Evolutionary conservation across 306 rosid genomes (phyloP), one percentile per base, ranked within the genome.

Genomic region (Vicia sativa): DNA sequence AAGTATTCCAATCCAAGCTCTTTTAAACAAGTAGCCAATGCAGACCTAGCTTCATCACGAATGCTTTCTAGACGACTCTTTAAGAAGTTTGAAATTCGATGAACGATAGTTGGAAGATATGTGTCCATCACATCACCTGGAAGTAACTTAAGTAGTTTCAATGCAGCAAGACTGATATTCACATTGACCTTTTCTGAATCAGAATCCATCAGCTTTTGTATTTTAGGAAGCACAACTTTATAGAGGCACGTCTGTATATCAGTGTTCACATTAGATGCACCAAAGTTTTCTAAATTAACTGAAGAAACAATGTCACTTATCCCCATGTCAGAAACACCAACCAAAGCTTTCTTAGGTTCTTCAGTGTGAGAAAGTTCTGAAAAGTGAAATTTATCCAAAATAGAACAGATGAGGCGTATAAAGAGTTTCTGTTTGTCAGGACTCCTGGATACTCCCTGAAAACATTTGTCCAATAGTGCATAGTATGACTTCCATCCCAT

Each of bases 21-120:
- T 80, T 86, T 90, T 86, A 93, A 77, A 83, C 96, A 87, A 55
- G 91, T 75, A 67, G 87, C 92, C 91, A 93, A 62, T 7, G 93
- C 91, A 64, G 87, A 83, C 81, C 98, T 86, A 74, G 96, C 98
- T 71, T 87, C 98, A 50, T 93, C 93, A 38, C 98, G 96, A 19
- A 86, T 67, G 80, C 96, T 90, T 85, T 90, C 96, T 28, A 81
- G 73, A 79, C 86, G 91, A 65, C 84, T 78, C 86, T 90, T 93
- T 82, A 93, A 75, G 74, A 90, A 90, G 79, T 88, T 93, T 62
- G 91, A 80, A 71, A 93, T 80, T 31, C 95, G 93, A 61, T 90
- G 98, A 69, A 85, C 75, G 43, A 86, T 83, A 41, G 86, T 86
- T 21, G 96, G 81, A 68, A 93, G 96, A 82, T 88, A 83, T 5